Evolutionary conservation across 257 asterid species (phyloP).

Genomic region (Solanum pinnatisectum): DNA sequence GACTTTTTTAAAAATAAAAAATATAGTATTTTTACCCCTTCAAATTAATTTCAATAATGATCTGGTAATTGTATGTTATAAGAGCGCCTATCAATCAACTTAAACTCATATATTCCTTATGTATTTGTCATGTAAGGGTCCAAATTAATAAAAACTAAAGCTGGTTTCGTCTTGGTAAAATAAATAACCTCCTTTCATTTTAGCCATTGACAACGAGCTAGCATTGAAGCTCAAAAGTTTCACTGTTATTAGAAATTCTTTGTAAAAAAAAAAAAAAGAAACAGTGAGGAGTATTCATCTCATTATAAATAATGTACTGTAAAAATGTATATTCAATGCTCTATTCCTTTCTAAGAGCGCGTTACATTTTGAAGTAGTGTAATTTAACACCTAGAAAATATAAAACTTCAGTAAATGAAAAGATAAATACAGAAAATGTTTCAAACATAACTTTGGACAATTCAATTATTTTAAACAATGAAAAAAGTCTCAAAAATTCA

Average conservation of each 20-base stretch:
- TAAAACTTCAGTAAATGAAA: too few relatives aligned
- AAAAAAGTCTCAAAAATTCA: too few relatives aligned
- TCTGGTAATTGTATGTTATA: neutral
- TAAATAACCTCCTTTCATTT: neutral
- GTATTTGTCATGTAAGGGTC: neutral
- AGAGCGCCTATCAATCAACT: neutral
- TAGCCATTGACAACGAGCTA: neutral
- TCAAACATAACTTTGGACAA: too few relatives aligned
- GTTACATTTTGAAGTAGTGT: too few relatives aligned
- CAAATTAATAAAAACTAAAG: neutral
- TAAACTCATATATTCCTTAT: neutral
- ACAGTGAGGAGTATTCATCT: too few relatives aligned
- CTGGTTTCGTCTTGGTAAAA: neutral
- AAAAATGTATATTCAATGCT: too few relatives aligned
- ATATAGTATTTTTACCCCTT: neutral
- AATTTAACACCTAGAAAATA: too few relatives aligned
- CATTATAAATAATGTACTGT: too few relatives aligned
- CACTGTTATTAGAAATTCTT: neutral
- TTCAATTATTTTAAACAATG: too few relatives aligned
- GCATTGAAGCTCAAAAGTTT: neutral
- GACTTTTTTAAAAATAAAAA: neutral
- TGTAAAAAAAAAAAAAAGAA: too few relatives aligned
- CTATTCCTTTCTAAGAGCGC: too few relatives aligned
- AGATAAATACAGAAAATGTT: too few relatives aligned
- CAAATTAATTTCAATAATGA: neutral